Percentiles rank a stretch among this genome's conserved stretches.
Conservation (phyloP, 768 basidiomycete genomes). For the Pulveroboletus sp. region DNA sequence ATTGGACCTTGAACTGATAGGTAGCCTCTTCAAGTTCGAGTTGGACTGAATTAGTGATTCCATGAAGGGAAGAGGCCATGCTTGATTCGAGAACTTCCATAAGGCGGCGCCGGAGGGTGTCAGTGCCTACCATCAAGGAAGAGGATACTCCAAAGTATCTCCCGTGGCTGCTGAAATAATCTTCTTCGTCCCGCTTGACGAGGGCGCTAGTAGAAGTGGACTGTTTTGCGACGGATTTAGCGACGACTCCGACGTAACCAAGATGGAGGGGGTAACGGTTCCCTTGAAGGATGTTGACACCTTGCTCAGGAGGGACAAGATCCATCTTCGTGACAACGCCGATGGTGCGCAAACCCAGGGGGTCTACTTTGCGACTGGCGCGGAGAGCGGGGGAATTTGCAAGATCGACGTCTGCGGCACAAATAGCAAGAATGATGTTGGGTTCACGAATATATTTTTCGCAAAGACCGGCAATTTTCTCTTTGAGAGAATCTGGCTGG, state of each 20-base stretch:
- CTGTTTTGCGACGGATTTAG: conserved; percentile 66
- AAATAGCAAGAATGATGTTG: conserved; percentile 99
- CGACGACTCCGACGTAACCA: conserved; percentile 95
- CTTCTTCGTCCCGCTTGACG: conserved; percentile 53
- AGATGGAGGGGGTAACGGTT: conserved; percentile 96
- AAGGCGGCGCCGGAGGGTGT: conserved; percentile 80
- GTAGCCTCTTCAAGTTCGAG: conserved; percentile 94
- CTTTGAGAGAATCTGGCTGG: conserved; percentile 91
- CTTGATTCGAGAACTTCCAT: conserved; percentile 98
- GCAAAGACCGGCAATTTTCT: conserved; percentile 85
- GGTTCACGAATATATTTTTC: conserved; percentile 99
- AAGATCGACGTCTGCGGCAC: conserved; percentile 96
- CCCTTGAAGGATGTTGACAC: conserved; percentile 74
- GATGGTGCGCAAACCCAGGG: conserved; percentile 90
- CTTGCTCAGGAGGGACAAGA: conserved; percentile 80
- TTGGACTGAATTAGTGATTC: conserved; percentile 95
- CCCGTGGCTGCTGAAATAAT: conserved; percentile 61
- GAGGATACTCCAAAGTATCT: conserved; percentile 58
- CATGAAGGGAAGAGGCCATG: conserved; percentile 93
- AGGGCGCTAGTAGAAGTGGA: conserved; percentile 43
- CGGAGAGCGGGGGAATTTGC: conserved; percentile 96
- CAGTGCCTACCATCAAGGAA: conserved; percentile 85
- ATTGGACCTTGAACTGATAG: conserved; percentile 99
- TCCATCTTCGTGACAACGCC: conserved; percentile 99
- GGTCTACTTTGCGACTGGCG: conserved; percentile 91